Base-by-base conservation (phyloP, 2,329 filamentous ascomycete genomes). In the Penicillium sp. region DNA sequence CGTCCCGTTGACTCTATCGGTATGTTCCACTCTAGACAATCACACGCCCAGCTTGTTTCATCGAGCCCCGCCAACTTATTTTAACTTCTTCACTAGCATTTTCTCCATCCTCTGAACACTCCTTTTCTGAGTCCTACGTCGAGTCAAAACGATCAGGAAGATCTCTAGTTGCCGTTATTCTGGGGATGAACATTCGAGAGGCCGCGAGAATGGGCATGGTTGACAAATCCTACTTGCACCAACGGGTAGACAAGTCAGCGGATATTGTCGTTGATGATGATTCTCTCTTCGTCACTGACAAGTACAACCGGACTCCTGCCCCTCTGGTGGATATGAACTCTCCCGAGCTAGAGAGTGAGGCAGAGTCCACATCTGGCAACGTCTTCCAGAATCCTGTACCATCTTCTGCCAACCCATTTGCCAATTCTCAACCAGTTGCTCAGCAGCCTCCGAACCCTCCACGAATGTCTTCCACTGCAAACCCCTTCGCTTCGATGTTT, bases 61-160 rank as follows among this genome's bases (percentile, higher is more conserved):
- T 2, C 22, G 30, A 30, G 9, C 16, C 33, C 1, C 14, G 4
- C 28, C 25, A 36, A 28, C 16, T 25, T 13, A 22, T 46, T 33
- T 40, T 50, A 46, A 52, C 33, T 24, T 9, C 28, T 28, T 30
- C 2, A 35, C 4, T 35, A 76, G 74, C 65, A 41, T 75, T 76
- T 43, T 68, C 69, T 51, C 69, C 72, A 13, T 73, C 74, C 28
- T 71, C 72, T n/a, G 74, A 75, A 28, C 83, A 85, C 57, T 70
- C 72, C 14, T 82, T 80, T 55, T 84, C 81, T 0, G 67, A 77
- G 18, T 70, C 59, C 5, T 72, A 81, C 45, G 83, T 86, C 14
- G 83, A 86, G 63, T 69, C 70, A 24, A 87, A 87, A 66, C 77
- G 83, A 35, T 72, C 76, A 49, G 76, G 77, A 20, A 76, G 83